Evolutionary conservation across 1,284 basidiomycete species (phyloP).

Genomic region (Taiwanofungus camphoratus): DNA sequence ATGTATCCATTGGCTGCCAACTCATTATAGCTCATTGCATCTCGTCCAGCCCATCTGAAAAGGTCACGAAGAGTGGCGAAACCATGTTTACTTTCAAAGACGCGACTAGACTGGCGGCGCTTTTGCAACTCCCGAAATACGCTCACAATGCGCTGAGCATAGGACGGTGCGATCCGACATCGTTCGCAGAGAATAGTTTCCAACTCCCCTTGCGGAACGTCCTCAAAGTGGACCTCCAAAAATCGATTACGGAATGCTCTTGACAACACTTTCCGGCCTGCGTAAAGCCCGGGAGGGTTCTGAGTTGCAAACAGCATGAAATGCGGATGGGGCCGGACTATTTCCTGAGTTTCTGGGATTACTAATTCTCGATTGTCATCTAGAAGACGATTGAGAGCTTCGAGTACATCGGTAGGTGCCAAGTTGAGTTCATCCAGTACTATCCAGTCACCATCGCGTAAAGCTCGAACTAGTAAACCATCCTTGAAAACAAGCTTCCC

Average conservation of each 20-base stretch:
- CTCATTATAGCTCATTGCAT: constrained; percentile 86
- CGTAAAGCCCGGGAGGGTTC: constrained; percentile 97
- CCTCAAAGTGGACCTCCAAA: constrained; percentile 96
- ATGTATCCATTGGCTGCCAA: constrained; percentile 97
- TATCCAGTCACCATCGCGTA: constrained; percentile 95
- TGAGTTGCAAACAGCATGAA: constrained; percentile 99
- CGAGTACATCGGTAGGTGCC: constrained; percentile 96
- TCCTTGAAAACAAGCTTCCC: constrained; percentile 95
- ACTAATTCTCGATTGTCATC: constrained; percentile 98
- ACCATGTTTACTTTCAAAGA: constrained; percentile 97
- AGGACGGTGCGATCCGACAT: constrained; percentile 88
- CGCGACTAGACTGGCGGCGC: constrained; percentile 82
- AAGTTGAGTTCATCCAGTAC: constrained; percentile 98
- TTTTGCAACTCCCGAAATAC: constrained; percentile 95
- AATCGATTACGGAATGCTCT: constrained; percentile 98
- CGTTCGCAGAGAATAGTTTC: constrained; percentile 90
- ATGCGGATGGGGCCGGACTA: constrained; percentile 89
- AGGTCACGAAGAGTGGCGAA: constrained; percentile 97
- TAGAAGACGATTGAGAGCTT: constrained; percentile 93
- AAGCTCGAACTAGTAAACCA: constrained; percentile 88
- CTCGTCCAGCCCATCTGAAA: constrained; percentile 94
- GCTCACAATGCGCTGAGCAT: constrained; percentile 84
- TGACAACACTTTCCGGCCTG: constrained; percentile 91
- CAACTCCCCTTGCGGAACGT: constrained; percentile 91
- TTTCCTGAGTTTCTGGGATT: constrained; percentile 95